Evolutionary conservation across 1,284 basidiomycete species (phyloP), one percentile per base, ranked within the genome.

Genomic region (Microbotryum saponariae): DNA sequence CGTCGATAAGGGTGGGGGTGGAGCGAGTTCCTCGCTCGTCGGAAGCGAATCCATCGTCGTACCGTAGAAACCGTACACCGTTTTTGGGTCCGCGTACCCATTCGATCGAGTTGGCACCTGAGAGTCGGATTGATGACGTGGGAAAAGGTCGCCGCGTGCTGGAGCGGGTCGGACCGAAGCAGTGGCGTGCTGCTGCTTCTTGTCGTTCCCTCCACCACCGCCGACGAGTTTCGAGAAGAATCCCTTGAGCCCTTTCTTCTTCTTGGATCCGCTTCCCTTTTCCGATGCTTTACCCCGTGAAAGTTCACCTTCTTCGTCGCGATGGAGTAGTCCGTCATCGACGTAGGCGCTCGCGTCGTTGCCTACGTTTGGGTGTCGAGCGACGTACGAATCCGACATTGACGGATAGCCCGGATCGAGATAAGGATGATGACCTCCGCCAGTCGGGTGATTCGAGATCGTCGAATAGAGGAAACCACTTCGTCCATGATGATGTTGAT

Each of bases 211-310:
- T 3, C 51, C 53, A 1, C 65, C 53, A 1, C 65, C 66, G 8
- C 66, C 65, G 16, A 68, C 64, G 33, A 71, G 60, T 64, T 71
- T 71, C 50, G 63, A 65, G 54, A 71, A 67, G 46, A 71, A 69
- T 12, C 65, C 66, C 59, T 71, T 71, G 62, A 71, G 63, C 0
- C 70, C 70, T 62, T 69, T 69, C 60, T 68, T 68, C 62, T 70
- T 70, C 63, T 67, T 68, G 50, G 45, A 56, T 60, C 18, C 55
- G 31, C 9, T 37, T 45, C 3, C 42, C 23, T 56, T 62, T 21
- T 27, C 37, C 46, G 23, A 42, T 9, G 5, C 54, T 44, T 33
- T 59, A 52, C 31, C 46, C 54, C 44, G 51, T 47, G 42, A 56
- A 18, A 42, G 37, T 12, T 42, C 37, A 1, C 37, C 37, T 42